Percentiles rank a stretch among this genome's conserved stretches.
Evolutionary conservation across 345 rosid genomes (phyloP).

Genomic region (Dovyalis caffra): DNA sequence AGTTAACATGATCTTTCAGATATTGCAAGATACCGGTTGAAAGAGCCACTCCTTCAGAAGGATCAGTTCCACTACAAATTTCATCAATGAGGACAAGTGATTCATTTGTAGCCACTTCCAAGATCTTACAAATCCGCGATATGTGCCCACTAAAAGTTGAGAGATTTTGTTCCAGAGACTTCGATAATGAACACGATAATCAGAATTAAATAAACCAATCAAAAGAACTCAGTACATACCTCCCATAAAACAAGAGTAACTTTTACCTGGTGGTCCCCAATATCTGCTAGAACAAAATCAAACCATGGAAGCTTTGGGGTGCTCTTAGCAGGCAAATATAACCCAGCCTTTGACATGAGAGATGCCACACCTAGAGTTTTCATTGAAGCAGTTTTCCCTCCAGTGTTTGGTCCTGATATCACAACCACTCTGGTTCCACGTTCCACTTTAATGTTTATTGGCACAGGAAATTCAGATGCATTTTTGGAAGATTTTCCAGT

Average conservation of each 20-base stretch:
- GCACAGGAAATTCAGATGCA: slow-evolving; percentile 61
- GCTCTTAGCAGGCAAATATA: slow-evolving; percentile 80
- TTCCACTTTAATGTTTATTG: slow-evolving; percentile 73
- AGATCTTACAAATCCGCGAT: slow-evolving; percentile 62
- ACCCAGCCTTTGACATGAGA: slow-evolving; percentile 89
- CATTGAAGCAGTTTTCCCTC: slow-evolving; percentile 96
- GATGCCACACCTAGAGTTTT: slow-evolving; percentile 85
- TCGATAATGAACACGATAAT: slow-evolving; percentile 42
- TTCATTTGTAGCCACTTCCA: slow-evolving; percentile 63
- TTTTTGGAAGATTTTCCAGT: slow-evolving; percentile 22
- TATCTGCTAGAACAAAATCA: slow-evolving; percentile 85
- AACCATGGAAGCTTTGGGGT: slow-evolving; percentile 89
- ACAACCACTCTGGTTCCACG: slow-evolving; percentile 67
- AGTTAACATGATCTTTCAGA: slow-evolving; percentile 51
- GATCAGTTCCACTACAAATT: slow-evolving; percentile 96
- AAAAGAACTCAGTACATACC: slow-evolving; percentile 23
- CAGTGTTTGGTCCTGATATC: slow-evolving; percentile 92
- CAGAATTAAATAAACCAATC: slow-evolving; percentile 31
- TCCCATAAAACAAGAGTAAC: slow-evolving; percentile 21
- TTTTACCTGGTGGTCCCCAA: slow-evolving; percentile 94
- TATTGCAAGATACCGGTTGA: slow-evolving; percentile 74
- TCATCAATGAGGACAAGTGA: slow-evolving; percentile 93
- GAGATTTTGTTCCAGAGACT: slow-evolving; percentile 92
- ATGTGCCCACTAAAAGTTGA: slow-evolving; percentile 92
- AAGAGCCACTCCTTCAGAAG: slow-evolving; percentile 90